phyloP scores from a whole-genome alignment of 129 eudicot species.

The Chrysanthemum seticuspe region DNA sequence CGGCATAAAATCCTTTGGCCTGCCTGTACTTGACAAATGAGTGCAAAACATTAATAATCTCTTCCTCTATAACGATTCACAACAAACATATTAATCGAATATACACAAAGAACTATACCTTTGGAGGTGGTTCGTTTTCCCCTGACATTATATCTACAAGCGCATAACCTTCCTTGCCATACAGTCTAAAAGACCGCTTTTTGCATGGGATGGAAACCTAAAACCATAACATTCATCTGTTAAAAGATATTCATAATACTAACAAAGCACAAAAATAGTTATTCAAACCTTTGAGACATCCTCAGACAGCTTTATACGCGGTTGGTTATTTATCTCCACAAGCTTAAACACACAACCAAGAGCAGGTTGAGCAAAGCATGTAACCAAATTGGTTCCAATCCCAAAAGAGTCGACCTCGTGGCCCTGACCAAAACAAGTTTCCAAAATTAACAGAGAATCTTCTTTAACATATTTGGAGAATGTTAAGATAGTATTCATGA shows the following conservation, averaged over 20 bases:
- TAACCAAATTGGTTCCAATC: conserved; percentile 92
- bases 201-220: conserved; percentile 99
- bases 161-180: conserved; percentile 94
- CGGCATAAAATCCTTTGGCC: conserved; percentile 88
- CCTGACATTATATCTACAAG: conserved; percentile 96
- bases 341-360: conserved; percentile 96
- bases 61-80: neutral
- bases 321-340: conserved; percentile 93
- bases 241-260: neutral
- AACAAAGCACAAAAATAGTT: too few relatives aligned
- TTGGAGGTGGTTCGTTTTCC: conserved; percentile 95
- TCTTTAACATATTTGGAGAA: neutral
- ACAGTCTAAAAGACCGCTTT: conserved; percentile 81
- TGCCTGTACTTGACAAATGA: conserved; percentile 40
- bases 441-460: neutral
- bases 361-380: conserved; percentile 98
- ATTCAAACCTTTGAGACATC: conserved; percentile 93
- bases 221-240: conserved; percentile 17
- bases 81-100: neutral
- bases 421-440: conserved; percentile 51
- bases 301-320: conserved; percentile 95
- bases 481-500: neutral
- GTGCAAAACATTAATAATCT: neutral
- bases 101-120: conserved; percentile 44
- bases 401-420: conserved; percentile 96